Base-by-base conservation (phyloP, 331 rosid genomes). In the Erythrophleum ivorense region DNA sequence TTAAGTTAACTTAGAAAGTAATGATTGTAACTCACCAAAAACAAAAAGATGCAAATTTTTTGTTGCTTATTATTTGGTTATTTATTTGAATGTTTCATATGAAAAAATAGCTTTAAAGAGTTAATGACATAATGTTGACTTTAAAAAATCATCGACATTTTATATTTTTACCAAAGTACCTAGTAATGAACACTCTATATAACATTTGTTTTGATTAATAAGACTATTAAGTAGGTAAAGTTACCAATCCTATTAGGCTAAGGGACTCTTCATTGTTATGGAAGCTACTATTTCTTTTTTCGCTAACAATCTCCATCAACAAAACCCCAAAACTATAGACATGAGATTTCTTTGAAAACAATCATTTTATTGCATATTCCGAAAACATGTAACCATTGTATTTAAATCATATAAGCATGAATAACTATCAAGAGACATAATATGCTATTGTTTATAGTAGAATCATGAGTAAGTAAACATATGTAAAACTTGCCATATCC, bases 361-460 rank as follows among this genome's bases (percentile, higher is more conserved):
- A 3, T 2, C 88, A 84, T 58, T 75, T 82, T 86, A 84, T 87
- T 6, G 84, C 86, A 81, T 87, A 87, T 49, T 87, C 86, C 0
- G 84, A 86, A 0, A 86, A 81, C 84, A 87, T 87, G 9, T 87
- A 87, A 14, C 82, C 90, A 66, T 82, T 87, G 33, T 36, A 62
- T 75, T 40, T n/a, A 41, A 9, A 58, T 7, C 34, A 9, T 4
- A 63, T 0, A 46, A 4, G 29, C 6, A 60, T 1, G 1, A 15
- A 40, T 68, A 64, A 6, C 19, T 16, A 3, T 43, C 62, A 63
- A 34, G 70, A 52, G 5, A 63, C n/a, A 31, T 2, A 58, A 57
- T 50, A 38, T 16, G 66, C 14, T 68, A 62, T 3, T 13, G 3
- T 63, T 0, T 63, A 63, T 33, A 63, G 0, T 41, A 81, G n/a